phyloP scores from a whole-genome alignment of 2,329 filamentous ascomycete species.

The Chaetothyriales sp. region DNA sequence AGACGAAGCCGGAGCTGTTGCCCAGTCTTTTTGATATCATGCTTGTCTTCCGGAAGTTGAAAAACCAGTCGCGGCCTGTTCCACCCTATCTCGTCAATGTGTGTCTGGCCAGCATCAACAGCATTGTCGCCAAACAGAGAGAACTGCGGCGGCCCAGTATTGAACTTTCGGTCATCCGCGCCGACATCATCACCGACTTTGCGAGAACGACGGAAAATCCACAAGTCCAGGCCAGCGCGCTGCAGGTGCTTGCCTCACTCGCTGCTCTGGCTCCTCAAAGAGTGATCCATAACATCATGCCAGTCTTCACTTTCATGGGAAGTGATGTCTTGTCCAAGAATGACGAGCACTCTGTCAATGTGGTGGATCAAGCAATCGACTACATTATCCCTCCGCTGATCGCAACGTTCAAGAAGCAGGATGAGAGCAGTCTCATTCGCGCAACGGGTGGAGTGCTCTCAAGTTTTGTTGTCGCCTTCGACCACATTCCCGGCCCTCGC shows the following conservation, averaged over 20 bases:
- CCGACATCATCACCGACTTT: constrained; percentile 84
- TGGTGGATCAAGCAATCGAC: constrained; percentile 85
- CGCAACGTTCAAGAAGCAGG: constrained; percentile 62
- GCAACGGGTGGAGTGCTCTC: constrained; percentile 81
- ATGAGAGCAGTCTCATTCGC: constrained; percentile 49
- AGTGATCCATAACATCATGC: constrained; percentile 94
- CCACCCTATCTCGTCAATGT: constrained; percentile 81
- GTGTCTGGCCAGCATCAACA: constrained; percentile 63
- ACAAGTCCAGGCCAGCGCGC: constrained; percentile 80
- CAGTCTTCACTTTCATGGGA: constrained; percentile 97
- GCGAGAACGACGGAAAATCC: constrained; percentile 82
- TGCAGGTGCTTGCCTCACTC: constrained; percentile 73
- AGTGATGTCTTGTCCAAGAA: constrained; percentile 79
- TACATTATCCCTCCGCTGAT: constrained; percentile 87
- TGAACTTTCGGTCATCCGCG: constrained; percentile 65
- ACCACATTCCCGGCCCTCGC: constrained; percentile 82
- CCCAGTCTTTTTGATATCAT: constrained; percentile 68
- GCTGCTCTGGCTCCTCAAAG: constrained; percentile 79
- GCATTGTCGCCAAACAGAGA: constrained; percentile 68
- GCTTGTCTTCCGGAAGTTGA: constrained; percentile 74
- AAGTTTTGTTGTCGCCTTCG: constrained; percentile 90
- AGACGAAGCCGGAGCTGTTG: constrained; percentile 58
- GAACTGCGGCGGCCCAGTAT: constrained; percentile 40
- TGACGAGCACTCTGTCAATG: constrained; percentile 92
- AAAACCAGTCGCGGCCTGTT: constrained; percentile 65